These are phyloP conservation scores for Vitis hybrid DNA, from an alignment of 177 flowering plant species.

Conservation along the genomic window DNA sequence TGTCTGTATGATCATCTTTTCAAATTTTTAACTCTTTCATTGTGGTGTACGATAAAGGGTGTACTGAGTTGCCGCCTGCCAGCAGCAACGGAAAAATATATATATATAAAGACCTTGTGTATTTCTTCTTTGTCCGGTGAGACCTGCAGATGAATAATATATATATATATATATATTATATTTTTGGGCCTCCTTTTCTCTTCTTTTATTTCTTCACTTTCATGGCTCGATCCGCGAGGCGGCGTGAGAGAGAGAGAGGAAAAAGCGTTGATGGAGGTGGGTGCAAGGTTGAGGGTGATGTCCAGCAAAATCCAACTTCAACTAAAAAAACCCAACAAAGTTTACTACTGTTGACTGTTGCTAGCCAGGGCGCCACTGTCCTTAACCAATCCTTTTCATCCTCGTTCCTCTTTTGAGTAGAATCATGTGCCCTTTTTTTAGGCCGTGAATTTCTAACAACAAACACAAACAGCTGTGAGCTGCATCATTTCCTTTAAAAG, in stretches of 20 bases:
- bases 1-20: too few species aligned
- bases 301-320: slow-evolving; percentile 19
- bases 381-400: not conserved
- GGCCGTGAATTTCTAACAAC: slow-evolving; percentile 7
- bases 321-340: not conserved
- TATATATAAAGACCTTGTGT: not conserved
- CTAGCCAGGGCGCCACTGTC: not conserved
- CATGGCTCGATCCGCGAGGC: slow-evolving; percentile 16
- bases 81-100: not conserved
- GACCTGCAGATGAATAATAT: not conserved
- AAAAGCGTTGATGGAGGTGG: not conserved
- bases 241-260: slow-evolving; percentile 2
- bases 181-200: not conserved
- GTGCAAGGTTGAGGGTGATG: not conserved
- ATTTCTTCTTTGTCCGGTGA: not conserved
- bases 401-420: not conserved
- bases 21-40: not conserved
- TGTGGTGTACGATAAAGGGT: slow-evolving; percentile 18
- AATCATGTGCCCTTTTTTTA: not conserved
- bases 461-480: slow-evolving; percentile 3
- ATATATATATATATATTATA: too few species aligned
- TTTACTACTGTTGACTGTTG: not conserved
- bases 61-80: not conserved
- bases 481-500: slow-evolving; percentile 7
- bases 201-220: not conserved